These are phyloP conservation scores for Lipomyces starkeyi DNA, from an alignment of 805 yeast genomes.

Conservation along the genomic window DNA sequence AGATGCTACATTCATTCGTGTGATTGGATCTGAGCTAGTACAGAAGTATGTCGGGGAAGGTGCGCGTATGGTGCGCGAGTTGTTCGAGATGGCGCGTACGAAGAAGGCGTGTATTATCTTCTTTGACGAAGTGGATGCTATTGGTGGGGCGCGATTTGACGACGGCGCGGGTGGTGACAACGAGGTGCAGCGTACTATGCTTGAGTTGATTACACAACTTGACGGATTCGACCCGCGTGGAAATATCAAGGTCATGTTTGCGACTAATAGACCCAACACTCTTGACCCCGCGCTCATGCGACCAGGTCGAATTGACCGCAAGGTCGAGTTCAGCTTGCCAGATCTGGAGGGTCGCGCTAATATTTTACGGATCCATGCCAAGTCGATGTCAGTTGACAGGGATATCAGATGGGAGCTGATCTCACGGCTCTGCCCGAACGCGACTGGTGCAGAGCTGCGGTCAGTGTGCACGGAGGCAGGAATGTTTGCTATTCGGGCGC, in stretches of 20 bases:
- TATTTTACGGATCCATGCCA: constrained; percentile 95
- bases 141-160: constrained; percentile 99
- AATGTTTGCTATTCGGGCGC: constrained; percentile 98
- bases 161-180: constrained; percentile 99
- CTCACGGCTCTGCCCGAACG: constrained; percentile 95
- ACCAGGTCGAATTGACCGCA: constrained; percentile 99
- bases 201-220: constrained; percentile 94
- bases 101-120: constrained; percentile 97
- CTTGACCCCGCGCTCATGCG: constrained; percentile 96
- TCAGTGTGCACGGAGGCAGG: constrained; percentile 99
- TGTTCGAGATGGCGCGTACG: constrained; percentile 98
- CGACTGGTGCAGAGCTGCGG: constrained; percentile 98
- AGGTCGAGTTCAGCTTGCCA: constrained; percentile 95
- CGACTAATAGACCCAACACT: constrained; percentile 97
- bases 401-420: constrained; percentile 98
- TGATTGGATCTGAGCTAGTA: constrained; percentile 96
- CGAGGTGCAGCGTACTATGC: constrained; percentile 98
- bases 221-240: constrained; percentile 99
- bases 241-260: constrained; percentile 98
- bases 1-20: constrained; percentile 97
- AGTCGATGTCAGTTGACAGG: constrained; percentile 96
- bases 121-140: constrained; percentile 98
- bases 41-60: constrained; percentile 99
- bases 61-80: constrained; percentile 98
- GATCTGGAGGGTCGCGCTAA: constrained; percentile 98